A percentile compares a stretch with the other conserved stretches of the same genome.
phyloP scores from a whole-genome alignment of 345 rosid species.

The Bretschneidera sinensis region DNA sequence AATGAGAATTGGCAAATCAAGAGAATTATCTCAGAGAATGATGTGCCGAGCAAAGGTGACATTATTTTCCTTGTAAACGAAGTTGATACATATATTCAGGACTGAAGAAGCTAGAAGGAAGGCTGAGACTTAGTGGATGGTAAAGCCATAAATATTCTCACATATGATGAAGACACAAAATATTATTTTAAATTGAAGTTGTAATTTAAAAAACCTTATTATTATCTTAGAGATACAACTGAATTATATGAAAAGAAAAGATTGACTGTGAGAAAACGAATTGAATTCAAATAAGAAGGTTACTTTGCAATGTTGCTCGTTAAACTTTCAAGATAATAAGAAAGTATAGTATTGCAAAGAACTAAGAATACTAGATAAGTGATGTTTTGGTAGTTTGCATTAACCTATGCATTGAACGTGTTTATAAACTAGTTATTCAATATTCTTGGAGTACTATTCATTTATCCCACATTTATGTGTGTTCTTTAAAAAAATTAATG shows the following conservation, averaged over 20 bases:
- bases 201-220: constrained; percentile 4
- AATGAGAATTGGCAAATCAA: constrained; percentile 17
- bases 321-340: too few relatives aligned
- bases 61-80: not conserved
- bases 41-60: not conserved
- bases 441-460: too few relatives aligned
- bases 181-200: constrained; percentile 1
- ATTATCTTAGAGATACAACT: constrained; percentile 7
- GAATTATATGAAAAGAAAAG: constrained; percentile 4
- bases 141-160: not conserved
- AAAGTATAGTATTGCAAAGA: too few relatives aligned
- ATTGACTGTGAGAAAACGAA: not conserved
- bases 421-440: too few relatives aligned
- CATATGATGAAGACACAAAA: constrained; percentile 6
- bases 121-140: not conserved
- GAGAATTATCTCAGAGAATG: not conserved
- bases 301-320: constrained; percentile 19
- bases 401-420: too few relatives aligned
- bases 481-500: too few relatives aligned
- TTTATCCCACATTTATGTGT: too few relatives aligned
- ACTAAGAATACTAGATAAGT: too few relatives aligned
- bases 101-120: constrained; percentile 1
- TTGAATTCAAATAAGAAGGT: constrained; percentile 22
- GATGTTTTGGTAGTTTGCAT: too few relatives aligned
- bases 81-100: constrained; percentile 5